Base-by-base conservation (phyloP, 1,139 yeast genomes). In the Zygosaccharomyces pseudobailii region DNA sequence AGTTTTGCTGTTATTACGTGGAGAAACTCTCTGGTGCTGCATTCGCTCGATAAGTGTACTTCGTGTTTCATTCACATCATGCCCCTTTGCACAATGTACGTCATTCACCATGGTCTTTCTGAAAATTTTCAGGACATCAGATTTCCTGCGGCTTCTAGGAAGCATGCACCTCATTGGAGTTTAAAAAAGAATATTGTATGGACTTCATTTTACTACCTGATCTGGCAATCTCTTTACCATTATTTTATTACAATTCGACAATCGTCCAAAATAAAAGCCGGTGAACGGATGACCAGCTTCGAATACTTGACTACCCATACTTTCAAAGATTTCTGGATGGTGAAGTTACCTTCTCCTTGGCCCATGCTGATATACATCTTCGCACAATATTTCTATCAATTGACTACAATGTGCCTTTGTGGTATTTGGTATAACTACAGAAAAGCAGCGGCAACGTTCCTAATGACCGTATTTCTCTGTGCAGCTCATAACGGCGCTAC, bases 401-500 rank as follows among this genome's bases (percentile, higher is more conserved):
- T 92, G 39, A 67, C 79, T n/a, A 87, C 97, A 10, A 92, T 92
- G 97, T 69, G 82, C 40, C 76, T 89, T 7, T 88, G 96, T 59
- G 96, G 97, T 0, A 64, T 92, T 23, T 87, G 96, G 87, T 87
- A 87, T 66, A 73, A 76, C 39, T 77, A 81, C 64, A 83, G 83
- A 58, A 71, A 72, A 47, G 77, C 86, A 1, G 87, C 95, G 36
- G 80, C 84, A 0, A 58, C 74, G 1, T 90, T 89, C 63, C 76
- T 92, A 52, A 67, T 80, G 3, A 73, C 77, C 47, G 87, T 92
- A 24, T 88, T 89, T 58, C 67, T 82, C 32, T 78, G 82, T 69
- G 95, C 97, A 2, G 75, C 89, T 42, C 87, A 85, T 66, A 90
- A 92, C 57, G 98, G 98, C 30, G 97, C 97, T 2, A 87, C 96